These are phyloP conservation scores for Conticribra weissflogii DNA, from an alignment of 108 stramenopile genomes.

Conservation along the genomic window DNA sequence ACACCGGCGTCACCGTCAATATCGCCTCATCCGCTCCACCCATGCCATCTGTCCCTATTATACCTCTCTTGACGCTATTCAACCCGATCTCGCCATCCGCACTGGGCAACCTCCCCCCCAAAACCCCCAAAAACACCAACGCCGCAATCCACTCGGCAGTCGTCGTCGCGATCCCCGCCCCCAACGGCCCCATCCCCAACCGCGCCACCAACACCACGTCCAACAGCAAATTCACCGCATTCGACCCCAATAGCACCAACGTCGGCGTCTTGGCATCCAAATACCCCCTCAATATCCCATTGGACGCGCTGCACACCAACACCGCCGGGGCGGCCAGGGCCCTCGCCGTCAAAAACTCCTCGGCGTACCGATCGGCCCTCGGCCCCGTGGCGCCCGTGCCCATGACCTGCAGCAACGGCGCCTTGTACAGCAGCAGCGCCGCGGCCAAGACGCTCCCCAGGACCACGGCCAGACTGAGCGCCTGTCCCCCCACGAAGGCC, in stretches of 20 bases:
- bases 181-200: conserved; percentile 68
- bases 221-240: conserved; percentile 71
- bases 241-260: conserved; percentile 66
- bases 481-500: conserved; percentile 74
- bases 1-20: conserved; percentile 49
- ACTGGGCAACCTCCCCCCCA: conserved; percentile 68
- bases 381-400: conserved; percentile 70
- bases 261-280: conserved; percentile 86
- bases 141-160: conserved; percentile 86
- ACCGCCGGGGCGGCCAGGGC: conserved; percentile 84
- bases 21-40: conserved; percentile 6
- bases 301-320: conserved; percentile 77
- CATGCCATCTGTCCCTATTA: conserved; percentile 1
- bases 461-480: conserved; percentile 65
- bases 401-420: conserved; percentile 72
- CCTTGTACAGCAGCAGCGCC: conserved; percentile 41
- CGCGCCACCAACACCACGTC: conserved; percentile 71
- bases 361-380: conserved; percentile 64
- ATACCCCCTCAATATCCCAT: conserved; percentile 84
- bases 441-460: conserved; percentile 55
- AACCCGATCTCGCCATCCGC: conserved; percentile 33
- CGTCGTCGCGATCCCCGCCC: conserved; percentile 88
- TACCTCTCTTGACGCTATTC: background rate
- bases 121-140: conserved; percentile 66
- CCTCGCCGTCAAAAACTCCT: conserved; percentile 64